A percentile compares a stretch with the other conserved stretches of the same genome.
phyloP scores from a whole-genome alignment of 2,329 filamentous ascomycete genomes.

The Fusarium anguioides region DNA sequence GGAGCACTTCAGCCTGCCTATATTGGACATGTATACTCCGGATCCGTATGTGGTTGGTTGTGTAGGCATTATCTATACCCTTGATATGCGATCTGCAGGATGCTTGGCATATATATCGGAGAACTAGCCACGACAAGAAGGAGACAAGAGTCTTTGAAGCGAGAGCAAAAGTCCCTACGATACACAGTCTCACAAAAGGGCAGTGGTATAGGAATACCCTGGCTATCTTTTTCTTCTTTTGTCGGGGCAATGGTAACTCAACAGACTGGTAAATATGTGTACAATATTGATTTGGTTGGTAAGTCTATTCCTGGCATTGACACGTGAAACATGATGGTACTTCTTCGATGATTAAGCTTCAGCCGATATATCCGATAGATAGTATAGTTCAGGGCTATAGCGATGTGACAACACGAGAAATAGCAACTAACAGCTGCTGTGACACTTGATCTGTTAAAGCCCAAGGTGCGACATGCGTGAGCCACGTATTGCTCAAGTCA shows the following conservation, averaged over 20 bases:
- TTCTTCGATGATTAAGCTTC: background rate
- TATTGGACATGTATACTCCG: background rate
- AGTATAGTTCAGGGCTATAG: background rate
- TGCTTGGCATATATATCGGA: constrained; percentile 15
- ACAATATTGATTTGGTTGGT: background rate
- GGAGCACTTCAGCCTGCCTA: background rate
- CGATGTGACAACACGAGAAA: background rate
- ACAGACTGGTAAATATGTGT: background rate
- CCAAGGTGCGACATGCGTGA: no score
- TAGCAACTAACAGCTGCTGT: no score
- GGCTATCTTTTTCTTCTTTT: background rate
- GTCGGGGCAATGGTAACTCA: background rate
- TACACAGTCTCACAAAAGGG: constrained; percentile 6
- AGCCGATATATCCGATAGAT: background rate
- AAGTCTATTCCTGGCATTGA: background rate
- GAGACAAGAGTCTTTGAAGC: constrained; percentile 15
- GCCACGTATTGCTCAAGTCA: no score
- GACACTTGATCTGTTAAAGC: no score
- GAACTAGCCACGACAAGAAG: constrained; percentile 30
- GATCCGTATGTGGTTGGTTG: no score
- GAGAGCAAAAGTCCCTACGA: constrained; percentile 20
- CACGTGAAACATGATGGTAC: background rate
- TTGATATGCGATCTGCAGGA: background rate
- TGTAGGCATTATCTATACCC: constrained; percentile 9
- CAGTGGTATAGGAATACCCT: background rate